A percentile compares a stretch with the other conserved stretches of the same genome.
Evolutionary conservation across 352 stramenopile genomes (phyloP).

Genomic region (Pythium aphanidermatum): DNA sequence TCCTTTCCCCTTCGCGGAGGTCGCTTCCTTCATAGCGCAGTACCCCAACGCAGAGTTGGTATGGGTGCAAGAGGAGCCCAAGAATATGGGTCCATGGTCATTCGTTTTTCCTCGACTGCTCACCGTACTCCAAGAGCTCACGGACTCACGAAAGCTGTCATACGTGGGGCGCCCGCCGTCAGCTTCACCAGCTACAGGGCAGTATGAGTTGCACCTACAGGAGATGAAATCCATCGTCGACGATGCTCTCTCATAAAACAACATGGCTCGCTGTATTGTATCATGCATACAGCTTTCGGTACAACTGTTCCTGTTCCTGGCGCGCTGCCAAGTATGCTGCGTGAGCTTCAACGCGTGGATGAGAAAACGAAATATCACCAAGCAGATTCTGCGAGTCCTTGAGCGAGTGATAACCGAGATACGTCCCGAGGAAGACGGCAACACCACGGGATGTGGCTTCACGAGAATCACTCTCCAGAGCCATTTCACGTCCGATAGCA

Average conservation of each 20-base stretch:
- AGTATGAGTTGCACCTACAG: constrained; percentile 90
- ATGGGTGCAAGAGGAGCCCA: constrained; percentile 97
- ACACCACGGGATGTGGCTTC: constrained; percentile 86
- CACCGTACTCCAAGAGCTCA: constrained; percentile 89
- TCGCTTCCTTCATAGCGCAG: constrained; percentile 82
- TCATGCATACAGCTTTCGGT: constrained; percentile 55
- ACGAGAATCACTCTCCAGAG: constrained; percentile 46
- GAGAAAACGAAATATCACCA: constrained; percentile 23
- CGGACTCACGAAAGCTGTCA: constrained; percentile 41
- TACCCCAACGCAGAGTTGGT: constrained; percentile 96
- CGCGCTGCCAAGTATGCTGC: constrained; percentile 54
- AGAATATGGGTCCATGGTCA: constrained; percentile 97
- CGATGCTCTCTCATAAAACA: constrained; percentile 49
- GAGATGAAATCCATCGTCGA: constrained; percentile 94
- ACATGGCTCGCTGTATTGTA: neutral
- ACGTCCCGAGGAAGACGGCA: constrained; percentile 61
- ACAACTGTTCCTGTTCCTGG: constrained; percentile 64
- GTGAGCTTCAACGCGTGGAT: constrained; percentile 44
- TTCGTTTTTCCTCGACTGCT: constrained; percentile 91
- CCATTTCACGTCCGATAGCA: constrained; percentile 61
- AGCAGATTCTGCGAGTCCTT: constrained; percentile 29
- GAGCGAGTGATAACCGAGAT: constrained; percentile 51
- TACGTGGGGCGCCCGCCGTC: constrained; percentile 95
- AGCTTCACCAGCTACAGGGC: constrained; percentile 94
- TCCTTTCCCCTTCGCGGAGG: constrained; percentile 97